Base-by-base conservation (phyloP, 768 basidiomycete genomes). In the Cystobasidium ongulense region DNA sequence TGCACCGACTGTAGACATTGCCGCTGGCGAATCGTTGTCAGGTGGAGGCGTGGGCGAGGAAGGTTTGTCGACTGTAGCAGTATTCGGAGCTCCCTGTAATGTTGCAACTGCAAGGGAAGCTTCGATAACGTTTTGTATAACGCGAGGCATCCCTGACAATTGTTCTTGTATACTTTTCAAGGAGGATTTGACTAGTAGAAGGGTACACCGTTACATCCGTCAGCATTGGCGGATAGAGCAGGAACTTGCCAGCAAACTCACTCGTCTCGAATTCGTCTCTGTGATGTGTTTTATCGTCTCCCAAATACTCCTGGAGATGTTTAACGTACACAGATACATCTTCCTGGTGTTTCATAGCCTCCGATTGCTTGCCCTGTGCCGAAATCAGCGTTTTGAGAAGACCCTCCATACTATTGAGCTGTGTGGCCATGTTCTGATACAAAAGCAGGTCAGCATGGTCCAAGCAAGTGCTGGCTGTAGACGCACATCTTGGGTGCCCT, bases 241-340 rank as follows among this genome's bases (percentile, higher is more conserved):
- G 11, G 21, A n/a, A 36, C 50, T 59, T 21, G 39, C n/a, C n/a
- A n/a, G n/a, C n/a, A n/a, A 39, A 8, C 46, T 50, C 35, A 71
- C 68, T 59, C 13, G 52, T 71, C 1, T 59, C 54, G 29, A 71
- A 71, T 29, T 71, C 68, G 13, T 71, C 53, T 36, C 59, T 54
- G 8, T 53, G 68, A 27, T 35, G 35, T 7, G 15, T 52, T 15
- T 52, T 52, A 29, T 71, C 68, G 1, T 54, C 25, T 2, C 25
- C 11, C 33, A 71, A 36, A 36, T 39, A 71, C 33, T 71, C 35
- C 18, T 71, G 33, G 18, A 71, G 68, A 21, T 57, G 36, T 25
- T 71, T 31, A n/a, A 71, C 18, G 53, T 71, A 71, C 1, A 57
- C 53, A 7, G 68, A 71, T 1, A 71, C 68, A 21, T 71, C 33